Base-by-base conservation (phyloP, 768 basidiomycete genomes). In the Russula virescens region DNA sequence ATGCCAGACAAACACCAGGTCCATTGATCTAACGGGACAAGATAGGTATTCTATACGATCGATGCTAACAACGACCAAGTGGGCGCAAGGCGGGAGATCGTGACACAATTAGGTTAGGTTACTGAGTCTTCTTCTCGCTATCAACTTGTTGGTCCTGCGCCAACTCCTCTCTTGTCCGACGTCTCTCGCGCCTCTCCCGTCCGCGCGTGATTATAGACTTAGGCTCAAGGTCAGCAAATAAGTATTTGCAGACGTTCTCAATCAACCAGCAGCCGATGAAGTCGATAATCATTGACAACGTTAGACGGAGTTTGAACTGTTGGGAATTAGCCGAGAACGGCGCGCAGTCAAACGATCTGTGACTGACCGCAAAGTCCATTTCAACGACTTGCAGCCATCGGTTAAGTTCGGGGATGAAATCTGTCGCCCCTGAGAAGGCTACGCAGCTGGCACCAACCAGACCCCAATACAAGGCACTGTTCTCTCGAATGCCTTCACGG, bases 401-500 rank as follows among this genome's bases (percentile, higher is more conserved):
- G 72, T 96, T 98, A 63, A 97, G 71, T 75, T 99, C 97, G 2
- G 97, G 97, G 71, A 97, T 78, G 68, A 99, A 89, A 72, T 99
- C 94, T 0, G 91, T 94, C 6, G 96, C 85, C 34, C 97, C 97
- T 11, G 83, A 89, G 75, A 98, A 92, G 11, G 97, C 97, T 6
- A 99, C 95, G 3, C 85, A 82, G 58, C 85, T 85, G 31, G 94
- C 96, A 11, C 89, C 92, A 45, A 97, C 78, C 13, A 98, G 83
- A 26, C 97, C 97, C 79, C 87, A 98, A 74, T 83, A 98, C 21
- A 99, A 72, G n/a, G 94, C 89, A 3, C 87, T 77, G 74, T 99
- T 99, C 76, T 99, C 97, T 3, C 91, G 83, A 71, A 99, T 98
- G 42, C 94, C 94, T 75, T 99, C 97, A 38, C 97, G 87, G 87